Conservation (phyloP, 441 rosid species). For the Viola pubescens region DNA sequence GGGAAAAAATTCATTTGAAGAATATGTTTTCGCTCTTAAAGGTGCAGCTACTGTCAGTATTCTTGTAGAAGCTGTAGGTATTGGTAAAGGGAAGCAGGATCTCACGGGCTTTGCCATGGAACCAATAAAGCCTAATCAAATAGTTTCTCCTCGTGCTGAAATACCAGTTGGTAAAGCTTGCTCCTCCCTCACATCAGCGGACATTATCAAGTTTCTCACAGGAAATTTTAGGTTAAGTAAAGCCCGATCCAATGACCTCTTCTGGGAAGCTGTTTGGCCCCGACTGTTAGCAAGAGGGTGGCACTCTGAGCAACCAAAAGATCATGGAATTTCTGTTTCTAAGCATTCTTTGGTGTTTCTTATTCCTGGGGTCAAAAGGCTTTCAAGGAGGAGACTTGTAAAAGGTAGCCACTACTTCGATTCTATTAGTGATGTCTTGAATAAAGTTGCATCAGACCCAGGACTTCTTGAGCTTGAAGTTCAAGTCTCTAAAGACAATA, state of each 20-base stretch:
- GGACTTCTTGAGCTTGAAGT: conserved; percentile 55
- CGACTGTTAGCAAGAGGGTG: conserved; percentile 60
- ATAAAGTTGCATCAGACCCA: conserved; percentile 62
- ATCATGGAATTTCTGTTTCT: conserved; percentile 22
- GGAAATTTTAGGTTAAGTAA: conserved; percentile 56
- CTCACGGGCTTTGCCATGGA: conserved; percentile 40
- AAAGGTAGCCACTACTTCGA: conserved; percentile 77
- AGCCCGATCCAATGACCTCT: conserved; percentile 51
- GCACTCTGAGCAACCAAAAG: conserved; percentile 55
- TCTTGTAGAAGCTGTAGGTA: conserved; percentile 58
- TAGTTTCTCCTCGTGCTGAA: conserved; percentile 26
- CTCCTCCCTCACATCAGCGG: conserved; percentile 34
- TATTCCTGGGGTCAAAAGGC: conserved; percentile 54
- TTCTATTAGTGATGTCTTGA: conserved; percentile 69
- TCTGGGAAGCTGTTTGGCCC: conserved; percentile 77
- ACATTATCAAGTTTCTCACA: conserved; percentile 38
- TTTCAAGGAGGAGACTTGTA: conserved; percentile 54
- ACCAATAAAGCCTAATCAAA: conserved; percentile 27
- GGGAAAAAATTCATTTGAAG: conserved; percentile 53
- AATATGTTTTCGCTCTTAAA: conserved; percentile 55
- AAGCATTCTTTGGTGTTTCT: conserved; percentile 65
- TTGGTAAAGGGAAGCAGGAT: conserved; percentile 63
- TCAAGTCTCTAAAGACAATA: conserved; percentile 23
- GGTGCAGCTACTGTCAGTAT: conserved; percentile 32
- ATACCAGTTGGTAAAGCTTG: conserved; percentile 52